Evolutionary conservation across 805 yeast genomes (phyloP).

Genomic region (Lipomyces mesembrius): DNA sequence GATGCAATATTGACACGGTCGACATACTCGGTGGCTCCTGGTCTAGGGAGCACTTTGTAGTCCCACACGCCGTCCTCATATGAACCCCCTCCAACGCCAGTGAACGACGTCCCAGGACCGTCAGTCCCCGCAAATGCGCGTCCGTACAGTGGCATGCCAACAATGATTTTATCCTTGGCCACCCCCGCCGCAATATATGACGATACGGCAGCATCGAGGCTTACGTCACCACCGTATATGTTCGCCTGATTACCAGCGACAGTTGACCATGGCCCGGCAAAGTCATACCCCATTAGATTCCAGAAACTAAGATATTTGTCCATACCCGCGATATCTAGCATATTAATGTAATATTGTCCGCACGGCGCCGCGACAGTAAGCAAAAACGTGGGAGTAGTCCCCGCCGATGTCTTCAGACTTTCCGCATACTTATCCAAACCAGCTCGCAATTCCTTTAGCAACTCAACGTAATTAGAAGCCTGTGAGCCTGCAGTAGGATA

Average conservation of each 20-base stretch:
- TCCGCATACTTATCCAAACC: slow-evolving; percentile 51
- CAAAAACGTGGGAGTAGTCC: slow-evolving; percentile 43
- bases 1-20: slow-evolving; percentile 62
- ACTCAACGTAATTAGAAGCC: slow-evolving; percentile 50
- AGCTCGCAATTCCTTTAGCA: slow-evolving; percentile 51
- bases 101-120: slow-evolving; percentile 48
- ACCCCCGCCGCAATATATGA: slow-evolving; percentile 53
- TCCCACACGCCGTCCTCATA: slow-evolving; percentile 59
- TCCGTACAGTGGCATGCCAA: slow-evolving; percentile 93
- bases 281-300: slow-evolving; percentile 94
- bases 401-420: slow-evolving; percentile 16
- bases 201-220: slow-evolving; percentile 56
- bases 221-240: slow-evolving; percentile 55
- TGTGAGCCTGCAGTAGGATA: slow-evolving; percentile 63
- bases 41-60: slow-evolving; percentile 59
- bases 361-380: slow-evolving; percentile 83
- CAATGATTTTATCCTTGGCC: slow-evolving; percentile 43
- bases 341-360: slow-evolving; percentile 47
- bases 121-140: slow-evolving; percentile 54
- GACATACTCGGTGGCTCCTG: slow-evolving; percentile 52
- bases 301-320: slow-evolving; percentile 65
- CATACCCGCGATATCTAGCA: slow-evolving; percentile 58
- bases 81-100: slow-evolving; percentile 43
- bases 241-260: slow-evolving; percentile 72
- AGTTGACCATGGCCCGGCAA: slow-evolving; percentile 60